Conservation (phyloP, 2,329 filamentous ascomycete species). For the Tolypocladium nubicola region DNA sequence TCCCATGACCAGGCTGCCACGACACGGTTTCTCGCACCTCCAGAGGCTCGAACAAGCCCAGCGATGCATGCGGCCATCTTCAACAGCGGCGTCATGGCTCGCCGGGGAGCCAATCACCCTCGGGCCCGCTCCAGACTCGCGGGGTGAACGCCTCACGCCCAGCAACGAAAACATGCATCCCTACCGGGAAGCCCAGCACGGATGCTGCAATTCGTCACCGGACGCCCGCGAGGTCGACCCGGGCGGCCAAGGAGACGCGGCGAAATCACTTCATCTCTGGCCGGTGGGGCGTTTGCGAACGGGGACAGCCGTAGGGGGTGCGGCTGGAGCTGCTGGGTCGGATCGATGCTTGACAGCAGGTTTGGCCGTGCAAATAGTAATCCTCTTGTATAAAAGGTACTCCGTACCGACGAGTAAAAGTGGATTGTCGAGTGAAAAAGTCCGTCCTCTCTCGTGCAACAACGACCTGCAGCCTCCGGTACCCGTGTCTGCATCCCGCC, state of each 20-base stretch:
- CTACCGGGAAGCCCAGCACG: not conserved
- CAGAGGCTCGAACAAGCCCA: not conserved
- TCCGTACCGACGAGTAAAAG: not conserved
- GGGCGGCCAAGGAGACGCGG: not conserved
- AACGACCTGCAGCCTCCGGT: not conserved
- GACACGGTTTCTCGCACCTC: no score
- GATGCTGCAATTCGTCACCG: not conserved
- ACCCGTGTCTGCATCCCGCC: not conserved
- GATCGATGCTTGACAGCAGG: not conserved
- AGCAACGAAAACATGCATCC: not conserved
- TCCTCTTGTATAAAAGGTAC: not conserved
- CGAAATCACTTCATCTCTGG: not conserved
- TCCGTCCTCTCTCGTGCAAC: not conserved
- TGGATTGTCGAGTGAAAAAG: not conserved
- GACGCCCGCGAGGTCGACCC: not conserved
- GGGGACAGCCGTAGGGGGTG: not conserved
- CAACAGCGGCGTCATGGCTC: not conserved
- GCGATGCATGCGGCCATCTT: not conserved
- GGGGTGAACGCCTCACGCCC: not conserved
- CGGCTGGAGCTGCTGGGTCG: not conserved
- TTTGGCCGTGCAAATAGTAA: no score
- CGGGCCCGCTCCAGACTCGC: not conserved
- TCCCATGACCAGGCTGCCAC: no score
- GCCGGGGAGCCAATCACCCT: not conserved
- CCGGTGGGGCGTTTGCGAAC: not conserved